Evolutionary conservation across 2,329 filamentous ascomycete species (phyloP), one percentile per base, ranked within the genome.

Genomic region (Sporothrix sp.): DNA sequence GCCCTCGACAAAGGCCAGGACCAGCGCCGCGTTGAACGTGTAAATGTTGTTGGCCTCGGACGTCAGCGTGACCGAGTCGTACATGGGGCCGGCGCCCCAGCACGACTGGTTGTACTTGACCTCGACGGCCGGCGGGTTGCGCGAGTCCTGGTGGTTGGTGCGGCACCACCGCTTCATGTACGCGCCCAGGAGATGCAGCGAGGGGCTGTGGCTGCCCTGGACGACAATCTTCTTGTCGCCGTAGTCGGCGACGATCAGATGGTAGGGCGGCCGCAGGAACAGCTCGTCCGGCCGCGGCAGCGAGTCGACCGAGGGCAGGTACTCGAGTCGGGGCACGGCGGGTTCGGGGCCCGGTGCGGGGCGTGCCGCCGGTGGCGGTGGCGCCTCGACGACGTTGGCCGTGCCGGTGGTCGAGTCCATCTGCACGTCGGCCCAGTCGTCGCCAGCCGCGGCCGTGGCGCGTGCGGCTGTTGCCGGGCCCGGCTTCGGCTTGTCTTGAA

Each of bases 121-220:
- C 7, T 68, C 61, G 3, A 72, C 67, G 0, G 65, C 59, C 0
- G 70, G 68, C 0, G 71, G 71, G 54, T 62, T 65, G 28, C 62
- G 59, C 10, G 58, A 61, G 23, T 67, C 59, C 7, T 66, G 62
- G 42, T 68, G 63, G 48, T 75, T 74, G 8, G 65, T 60, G 36
- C 68, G 65, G 40, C 67, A 70, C 72, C 72, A 76, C 32, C 67
- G 67, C 58, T 67, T 67, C 2, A 76, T 58, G 52, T 76, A 77
- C 1, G 68, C 66, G 3, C 65, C 62, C 7, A 77, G 57, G 14
- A 75, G 59, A 48, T 70, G 62, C 25, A 76, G 58, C 0, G 69
- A 71, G 4, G 67, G 66, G 36, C 66, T 68, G 58, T 78, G 74
- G 44, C 71, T 76, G 46, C 68, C 66, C 44, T 74, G 66, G 10